Evolutionary conservation across 1,284 basidiomycete genomes (phyloP).

Genomic region (Peniophora sp.): DNA sequence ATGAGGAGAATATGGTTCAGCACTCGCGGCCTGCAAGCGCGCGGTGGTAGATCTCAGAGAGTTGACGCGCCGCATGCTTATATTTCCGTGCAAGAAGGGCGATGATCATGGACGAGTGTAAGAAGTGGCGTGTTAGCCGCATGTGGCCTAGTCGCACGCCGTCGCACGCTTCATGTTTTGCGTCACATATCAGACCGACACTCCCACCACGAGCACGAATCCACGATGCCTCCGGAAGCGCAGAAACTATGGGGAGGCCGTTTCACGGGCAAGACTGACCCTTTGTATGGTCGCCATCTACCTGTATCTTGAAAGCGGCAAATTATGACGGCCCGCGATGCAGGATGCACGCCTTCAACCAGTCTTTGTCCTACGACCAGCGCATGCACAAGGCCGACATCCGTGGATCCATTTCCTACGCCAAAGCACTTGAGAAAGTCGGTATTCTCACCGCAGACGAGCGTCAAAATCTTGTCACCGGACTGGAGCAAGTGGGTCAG

Average conservation of each 20-base stretch:
- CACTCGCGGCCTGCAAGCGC: no score
- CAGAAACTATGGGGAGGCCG: slow-evolving; percentile 87
- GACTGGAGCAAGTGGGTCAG: slow-evolving; percentile 69
- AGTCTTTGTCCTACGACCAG: slow-evolving; percentile 91
- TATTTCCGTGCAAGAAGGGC: no score
- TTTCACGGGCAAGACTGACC: slow-evolving; percentile 85
- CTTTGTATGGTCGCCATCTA: slow-evolving; percentile 51
- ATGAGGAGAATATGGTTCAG: no score
- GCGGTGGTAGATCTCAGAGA: no score
- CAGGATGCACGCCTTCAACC: slow-evolving; percentile 94
- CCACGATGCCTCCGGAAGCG: slow-evolving; percentile 44
- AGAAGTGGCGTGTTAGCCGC: background rate
- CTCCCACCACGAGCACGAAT: background rate
- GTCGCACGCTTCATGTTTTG: background rate
- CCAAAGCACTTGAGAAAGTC: slow-evolving; percentile 75
- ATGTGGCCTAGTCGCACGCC: background rate
- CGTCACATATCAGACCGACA: background rate
- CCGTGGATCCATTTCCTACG: slow-evolving; percentile 91
- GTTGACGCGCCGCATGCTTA: no score
- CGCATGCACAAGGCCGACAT: slow-evolving; percentile 93
- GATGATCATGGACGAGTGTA: background rate
- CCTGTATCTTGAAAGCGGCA: background rate
- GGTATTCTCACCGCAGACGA: slow-evolving; percentile 79
- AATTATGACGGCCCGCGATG: background rate
- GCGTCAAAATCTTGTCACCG: slow-evolving; percentile 65